These are phyloP conservation scores for Fusarium secorum DNA, from an alignment of 2,329 filamentous ascomycete species.

Conservation along the genomic window DNA sequence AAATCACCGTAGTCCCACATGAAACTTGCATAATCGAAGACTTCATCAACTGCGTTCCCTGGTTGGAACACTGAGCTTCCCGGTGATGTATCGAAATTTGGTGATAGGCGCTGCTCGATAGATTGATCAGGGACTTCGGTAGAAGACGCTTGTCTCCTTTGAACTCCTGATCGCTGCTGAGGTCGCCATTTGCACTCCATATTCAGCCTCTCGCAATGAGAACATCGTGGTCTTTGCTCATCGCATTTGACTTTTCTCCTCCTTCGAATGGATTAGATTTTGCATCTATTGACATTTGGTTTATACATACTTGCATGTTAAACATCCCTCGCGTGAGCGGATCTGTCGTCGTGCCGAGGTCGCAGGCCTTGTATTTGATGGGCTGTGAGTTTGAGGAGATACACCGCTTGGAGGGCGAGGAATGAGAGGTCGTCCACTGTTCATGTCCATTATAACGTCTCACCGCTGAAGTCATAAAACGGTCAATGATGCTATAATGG, in stretches of 20 bases:
- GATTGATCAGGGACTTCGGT: constrained; percentile 3
- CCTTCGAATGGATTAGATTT: constrained; percentile 35
- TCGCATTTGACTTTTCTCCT: constrained; percentile 61
- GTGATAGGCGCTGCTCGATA: constrained; percentile 39
- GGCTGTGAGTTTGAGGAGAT: constrained; percentile 2
- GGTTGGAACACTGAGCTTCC: constrained; percentile 39
- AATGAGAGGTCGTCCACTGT: constrained; percentile 28
- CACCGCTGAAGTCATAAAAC: too few relatives aligned
- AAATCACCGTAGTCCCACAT: constrained; percentile 55
- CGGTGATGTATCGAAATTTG: constrained; percentile 42
- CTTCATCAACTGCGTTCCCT: constrained; percentile 50
- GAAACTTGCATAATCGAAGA: constrained; percentile 58
- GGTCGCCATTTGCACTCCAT: constrained; percentile 60
- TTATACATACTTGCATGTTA: constrained; percentile 53
- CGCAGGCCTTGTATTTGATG: constrained; percentile 20
- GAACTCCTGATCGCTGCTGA: constrained; percentile 40
- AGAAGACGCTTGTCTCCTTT: constrained; percentile 22
- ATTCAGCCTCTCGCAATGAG: constrained; percentile 60
- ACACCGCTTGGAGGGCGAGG: constrained; percentile 25
- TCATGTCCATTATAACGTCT: constrained; percentile 17
- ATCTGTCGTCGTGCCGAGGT: constrained; percentile 36
- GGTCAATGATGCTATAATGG: neutral
- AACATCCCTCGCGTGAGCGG: constrained; percentile 47
- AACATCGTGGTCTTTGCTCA: constrained; percentile 58
- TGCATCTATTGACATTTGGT: fast-evolving